phyloP scores from a whole-genome alignment of 495 filamentous ascomycete genomes.

The Staphylotrichum longicolle region DNA sequence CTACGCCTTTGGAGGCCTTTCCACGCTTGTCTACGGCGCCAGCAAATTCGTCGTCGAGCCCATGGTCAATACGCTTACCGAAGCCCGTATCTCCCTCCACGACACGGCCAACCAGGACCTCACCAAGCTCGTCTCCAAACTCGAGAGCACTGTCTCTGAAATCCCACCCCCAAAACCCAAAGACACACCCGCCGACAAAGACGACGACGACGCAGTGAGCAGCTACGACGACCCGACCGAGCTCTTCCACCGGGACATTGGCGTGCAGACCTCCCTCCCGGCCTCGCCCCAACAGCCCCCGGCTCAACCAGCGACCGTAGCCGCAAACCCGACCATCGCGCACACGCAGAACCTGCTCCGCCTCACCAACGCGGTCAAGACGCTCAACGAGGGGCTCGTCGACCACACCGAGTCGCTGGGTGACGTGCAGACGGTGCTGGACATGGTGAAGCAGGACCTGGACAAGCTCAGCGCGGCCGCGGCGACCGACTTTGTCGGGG shows the following conservation, averaged over 20 bases:
- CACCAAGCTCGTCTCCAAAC: conserved; percentile 64
- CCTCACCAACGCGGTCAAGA: conserved; percentile 50
- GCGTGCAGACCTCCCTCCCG: conserved; percentile 75
- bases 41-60: conserved; percentile 78
- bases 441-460: conserved; percentile 48
- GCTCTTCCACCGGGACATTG: conserved; percentile 86
- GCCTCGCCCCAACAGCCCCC: conserved; percentile 27
- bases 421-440: conserved; percentile 44
- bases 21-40: conserved; percentile 73
- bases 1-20: conserved; percentile 69
- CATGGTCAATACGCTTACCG: conserved; percentile 72
- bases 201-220: conserved; percentile 39
- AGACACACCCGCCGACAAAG: background rate
- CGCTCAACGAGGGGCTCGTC: conserved; percentile 49
- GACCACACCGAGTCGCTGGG: conserved; percentile 38
- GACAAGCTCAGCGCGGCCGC: conserved; percentile 43
- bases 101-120: conserved; percentile 63
- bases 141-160: conserved; percentile 68
- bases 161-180: conserved; percentile 33
- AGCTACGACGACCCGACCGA: conserved; percentile 67
- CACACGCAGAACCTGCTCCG: conserved; percentile 36
- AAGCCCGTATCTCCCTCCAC: conserved; percentile 79
- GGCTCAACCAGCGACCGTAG: background rate
- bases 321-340: conserved; percentile 27
- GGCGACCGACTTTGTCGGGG: conserved; percentile 28